These are phyloP conservation scores for Thermochaetoides dissita DNA, from an alignment of 2,329 filamentous ascomycete genomes.

Conservation along the genomic window DNA sequence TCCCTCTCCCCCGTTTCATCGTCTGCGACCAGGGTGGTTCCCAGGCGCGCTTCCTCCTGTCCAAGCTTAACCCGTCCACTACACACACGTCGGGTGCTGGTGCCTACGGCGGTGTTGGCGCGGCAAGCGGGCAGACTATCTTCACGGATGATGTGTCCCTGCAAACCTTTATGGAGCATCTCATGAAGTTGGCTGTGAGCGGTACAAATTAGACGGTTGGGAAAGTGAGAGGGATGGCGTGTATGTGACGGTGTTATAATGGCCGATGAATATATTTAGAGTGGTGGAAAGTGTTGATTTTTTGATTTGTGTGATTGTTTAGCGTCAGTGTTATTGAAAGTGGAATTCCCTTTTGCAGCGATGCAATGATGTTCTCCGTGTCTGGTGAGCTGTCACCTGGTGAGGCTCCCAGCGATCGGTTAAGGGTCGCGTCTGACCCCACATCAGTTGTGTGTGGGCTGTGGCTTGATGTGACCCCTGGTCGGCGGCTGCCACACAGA, in stretches of 20 bases:
- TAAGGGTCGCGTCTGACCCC: too few relatives aligned
- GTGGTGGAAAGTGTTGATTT: conserved; percentile 3
- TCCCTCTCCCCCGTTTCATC: conserved; percentile 96
- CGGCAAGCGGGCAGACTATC: conserved; percentile 86
- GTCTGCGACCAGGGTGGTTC: conserved; percentile 97
- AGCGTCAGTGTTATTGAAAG: conserved; percentile 15
- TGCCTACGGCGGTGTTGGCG: conserved; percentile 74
- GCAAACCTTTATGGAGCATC: conserved; percentile 98
- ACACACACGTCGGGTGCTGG: conserved; percentile 87
- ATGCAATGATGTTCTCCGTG: too few relatives aligned
- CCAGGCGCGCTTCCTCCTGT: conserved; percentile 89
- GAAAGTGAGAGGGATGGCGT: neutral
- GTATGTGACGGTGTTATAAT: conserved; percentile 2
- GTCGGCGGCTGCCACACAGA: too few relatives aligned
- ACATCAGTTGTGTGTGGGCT: too few relatives aligned
- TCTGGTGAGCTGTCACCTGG: too few relatives aligned
- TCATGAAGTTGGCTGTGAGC: conserved; percentile 80
- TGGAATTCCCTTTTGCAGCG: conserved; percentile 3
- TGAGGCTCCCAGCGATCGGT: too few relatives aligned
- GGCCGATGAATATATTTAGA: conserved; percentile 7
- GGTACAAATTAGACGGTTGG: conserved; percentile 37
- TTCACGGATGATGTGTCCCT: conserved; percentile 97
- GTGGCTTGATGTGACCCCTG: too few relatives aligned
- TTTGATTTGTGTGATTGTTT: conserved; percentile 10
- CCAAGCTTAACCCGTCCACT: conserved; percentile 93